Base-by-base conservation (phyloP, 164 flowering plant species). In the Sextonia rubra region DNA sequence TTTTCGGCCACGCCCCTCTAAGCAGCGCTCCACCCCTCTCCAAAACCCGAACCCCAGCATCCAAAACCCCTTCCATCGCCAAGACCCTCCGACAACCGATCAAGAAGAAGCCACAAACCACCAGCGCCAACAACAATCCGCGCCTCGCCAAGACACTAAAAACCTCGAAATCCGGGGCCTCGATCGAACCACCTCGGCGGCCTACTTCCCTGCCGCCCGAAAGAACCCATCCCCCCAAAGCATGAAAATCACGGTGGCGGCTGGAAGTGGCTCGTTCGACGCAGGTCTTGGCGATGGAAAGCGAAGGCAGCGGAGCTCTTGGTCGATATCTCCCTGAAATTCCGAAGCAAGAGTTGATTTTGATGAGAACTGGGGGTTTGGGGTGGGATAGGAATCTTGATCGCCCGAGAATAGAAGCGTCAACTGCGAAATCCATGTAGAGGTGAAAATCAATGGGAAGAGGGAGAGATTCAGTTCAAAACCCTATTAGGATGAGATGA, bases 31-130 rank as follows among this genome's bases (percentile, higher is more conserved):
- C 68, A 66, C 85, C 75, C 83, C 79, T 82, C 71, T 77, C 93
- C 49, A 88, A 69, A 65, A 87, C 84, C 27, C 85, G 85, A 79
- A 81, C 74, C 8, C 87, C 89, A n/a, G 75, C 86, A 85, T 76
- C 81, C n/a, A 79, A 73, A 44, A 80, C 83, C 48, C 89, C 91
- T 66, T 90, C 97, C 69, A 66, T 77, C 0, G 97, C 98, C 62
- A 86, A 69, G 26, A 78, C 98, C 67, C 80, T 86, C 63, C 80
- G 69, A 66, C 94, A 87, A 23, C 85, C 77, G 60, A 84, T 60
- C 44, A 89, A 75, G 25, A 91, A 77, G 71, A 88, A 76, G 70
- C 88, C 96, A 77, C 90, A 87, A 52, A 88, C 77, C 72, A 89
- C 70, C 18, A 83, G 92, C 3, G 77, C 89, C 74, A 93, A 79